Evolutionary conservation across 164 flowering plant species (phyloP).

Genomic region (Tetrastigma voinierianum): DNA sequence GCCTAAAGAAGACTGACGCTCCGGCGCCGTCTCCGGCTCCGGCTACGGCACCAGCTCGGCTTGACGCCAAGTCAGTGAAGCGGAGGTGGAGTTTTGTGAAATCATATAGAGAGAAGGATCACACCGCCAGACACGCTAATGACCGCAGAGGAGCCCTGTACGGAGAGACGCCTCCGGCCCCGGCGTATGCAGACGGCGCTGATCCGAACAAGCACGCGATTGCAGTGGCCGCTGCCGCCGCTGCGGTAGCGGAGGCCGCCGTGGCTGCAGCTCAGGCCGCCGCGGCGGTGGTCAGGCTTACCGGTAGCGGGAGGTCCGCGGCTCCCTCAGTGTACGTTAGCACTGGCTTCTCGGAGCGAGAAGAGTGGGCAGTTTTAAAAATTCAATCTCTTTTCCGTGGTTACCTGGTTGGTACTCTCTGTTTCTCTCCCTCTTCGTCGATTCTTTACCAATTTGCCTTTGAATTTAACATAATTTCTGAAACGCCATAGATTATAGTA

Average conservation of each 20-base stretch:
- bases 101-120: slow-evolving; percentile 35
- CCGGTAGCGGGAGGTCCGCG: slow-evolving; percentile 41
- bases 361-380: slow-evolving; percentile 43
- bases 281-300: slow-evolving; percentile 53
- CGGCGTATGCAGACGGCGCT: slow-evolving; percentile 6
- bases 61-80: slow-evolving; percentile 30
- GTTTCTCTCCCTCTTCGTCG: no score
- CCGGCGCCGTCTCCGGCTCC: slow-evolving; percentile 8
- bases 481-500: no score
- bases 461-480: neutral
- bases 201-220: slow-evolving; percentile 59
- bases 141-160: neutral
- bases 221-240: slow-evolving; percentile 61
- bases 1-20: slow-evolving; percentile 33
- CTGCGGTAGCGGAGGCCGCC: slow-evolving; percentile 58
- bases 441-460: no score
- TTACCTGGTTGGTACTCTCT: slow-evolving; percentile 44
- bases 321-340: slow-evolving; percentile 16
- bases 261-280: slow-evolving; percentile 63
- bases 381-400: slow-evolving; percentile 62
- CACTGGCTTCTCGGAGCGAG: slow-evolving; percentile 11
- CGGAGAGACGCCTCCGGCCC: slow-evolving; percentile 4
- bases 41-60: neutral
- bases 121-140: slow-evolving; percentile 1
- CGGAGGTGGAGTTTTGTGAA: slow-evolving; percentile 62